These are phyloP conservation scores for Talaromyces stipitatus DNA, from an alignment of 495 filamentous ascomycete species.

Conservation along the genomic window DNA sequence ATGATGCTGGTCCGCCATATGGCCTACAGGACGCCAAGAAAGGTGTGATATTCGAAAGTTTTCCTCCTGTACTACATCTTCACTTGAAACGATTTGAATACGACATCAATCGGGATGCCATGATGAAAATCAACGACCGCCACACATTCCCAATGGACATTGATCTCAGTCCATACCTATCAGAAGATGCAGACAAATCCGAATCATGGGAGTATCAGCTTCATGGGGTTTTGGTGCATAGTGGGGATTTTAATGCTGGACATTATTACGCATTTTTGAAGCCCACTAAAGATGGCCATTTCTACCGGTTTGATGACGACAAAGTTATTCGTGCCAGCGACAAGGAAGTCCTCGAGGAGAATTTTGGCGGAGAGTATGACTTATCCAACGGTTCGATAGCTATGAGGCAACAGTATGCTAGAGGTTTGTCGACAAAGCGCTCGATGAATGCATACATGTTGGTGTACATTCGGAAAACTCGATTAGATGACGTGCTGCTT, in stretches of 20 bases:
- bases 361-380: conserved; percentile 86
- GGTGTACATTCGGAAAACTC: conserved; percentile 88
- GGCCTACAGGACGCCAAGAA: conserved; percentile 95
- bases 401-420: conserved; percentile 59
- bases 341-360: conserved; percentile 90
- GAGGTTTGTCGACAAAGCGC: conserved; percentile 57
- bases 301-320: conserved; percentile 97
- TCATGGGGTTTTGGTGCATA: conserved; percentile 94
- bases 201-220: conserved; percentile 87
- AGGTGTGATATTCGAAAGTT: conserved; percentile 92
- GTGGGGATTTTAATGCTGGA: conserved; percentile 93
- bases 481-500: conserved; percentile 70
- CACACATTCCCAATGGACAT: conserved; percentile 95
- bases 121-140: conserved; percentile 99
- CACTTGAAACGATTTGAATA: conserved; percentile 99
- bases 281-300: conserved; percentile 82
- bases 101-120: conserved; percentile 86
- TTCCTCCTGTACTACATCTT: conserved; percentile 89
- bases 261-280: conserved; percentile 99
- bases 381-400: conserved; percentile 48
- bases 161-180: conserved; percentile 82
- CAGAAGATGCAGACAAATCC: conserved; percentile 75
- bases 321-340: conserved; percentile 87
- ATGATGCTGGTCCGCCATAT: conserved; percentile 79
- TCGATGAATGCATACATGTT: conserved; percentile 94